Evolutionary conservation across 2,329 filamentous ascomycete genomes (phyloP).

Genomic region (Aspergillus awamori): DNA sequence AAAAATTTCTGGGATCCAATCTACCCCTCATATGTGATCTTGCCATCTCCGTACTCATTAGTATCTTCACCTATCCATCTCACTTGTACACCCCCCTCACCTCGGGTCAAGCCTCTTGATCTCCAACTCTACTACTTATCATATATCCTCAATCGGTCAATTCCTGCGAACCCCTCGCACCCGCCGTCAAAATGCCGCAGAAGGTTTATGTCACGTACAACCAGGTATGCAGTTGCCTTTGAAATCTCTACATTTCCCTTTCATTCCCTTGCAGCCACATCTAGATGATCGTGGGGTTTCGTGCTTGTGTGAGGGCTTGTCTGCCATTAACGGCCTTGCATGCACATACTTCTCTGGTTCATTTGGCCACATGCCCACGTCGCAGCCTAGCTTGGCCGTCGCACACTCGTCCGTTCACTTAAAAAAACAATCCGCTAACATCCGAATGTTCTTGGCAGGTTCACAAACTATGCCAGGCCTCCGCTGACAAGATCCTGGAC

Average conservation of each 20-base stretch:
- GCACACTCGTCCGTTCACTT: not conserved
- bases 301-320: not conserved
- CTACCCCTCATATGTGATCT: conserved; percentile 18
- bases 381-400: not conserved
- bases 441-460: conserved; percentile 61
- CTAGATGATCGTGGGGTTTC: not conserved
- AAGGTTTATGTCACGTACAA: conserved; percentile 93
- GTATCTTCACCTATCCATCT: not conserved
- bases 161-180: not conserved
- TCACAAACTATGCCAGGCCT: conserved; percentile 93
- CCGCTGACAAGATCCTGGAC: conserved; percentile 77
- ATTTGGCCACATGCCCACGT: not conserved
- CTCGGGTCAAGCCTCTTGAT: not conserved
- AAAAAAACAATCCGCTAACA: conserved; percentile 19
- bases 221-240: conserved; percentile 62
- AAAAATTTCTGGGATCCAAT: conserved; percentile 1
- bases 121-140: not conserved
- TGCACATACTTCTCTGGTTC: not conserved
- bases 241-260: not conserved
- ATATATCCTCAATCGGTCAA: not conserved
- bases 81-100: not conserved
- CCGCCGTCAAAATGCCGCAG: conserved; percentile 66
- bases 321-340: not conserved
- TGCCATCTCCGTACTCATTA: not conserved
- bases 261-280: not conserved